These are phyloP conservation scores for Delitschia confertaspora DNA, from an alignment of 495 filamentous ascomycete genomes.

Conservation along the genomic window DNA sequence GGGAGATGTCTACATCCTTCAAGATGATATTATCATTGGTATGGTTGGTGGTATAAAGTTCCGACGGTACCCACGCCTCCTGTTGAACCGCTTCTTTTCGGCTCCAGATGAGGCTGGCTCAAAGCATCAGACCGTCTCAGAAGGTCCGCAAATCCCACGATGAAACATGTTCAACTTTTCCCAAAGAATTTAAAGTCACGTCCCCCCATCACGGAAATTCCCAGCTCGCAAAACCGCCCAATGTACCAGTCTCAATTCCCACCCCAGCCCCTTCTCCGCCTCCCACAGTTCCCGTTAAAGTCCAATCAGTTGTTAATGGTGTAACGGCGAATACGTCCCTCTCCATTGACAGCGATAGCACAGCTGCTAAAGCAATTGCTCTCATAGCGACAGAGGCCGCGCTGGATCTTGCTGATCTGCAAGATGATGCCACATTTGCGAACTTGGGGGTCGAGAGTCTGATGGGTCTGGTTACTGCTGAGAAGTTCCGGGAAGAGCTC, in stretches of 20 bases:
- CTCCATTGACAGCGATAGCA: not conserved
- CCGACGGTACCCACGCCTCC: constrained; percentile 29
- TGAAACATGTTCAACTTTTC: no score
- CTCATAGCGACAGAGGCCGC: constrained; percentile 5
- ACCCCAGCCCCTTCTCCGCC: no score
- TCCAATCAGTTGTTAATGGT: no score
- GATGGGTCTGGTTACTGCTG: constrained; percentile 4
- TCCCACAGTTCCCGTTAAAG: no score
- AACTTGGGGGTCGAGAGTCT: constrained; percentile 10
- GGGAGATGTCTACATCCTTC: constrained; percentile 40
- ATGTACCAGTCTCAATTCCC: no score
- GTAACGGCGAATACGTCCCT: no score
- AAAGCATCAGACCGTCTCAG: no score
- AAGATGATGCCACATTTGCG: constrained; percentile 4
- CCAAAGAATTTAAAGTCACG: no score
- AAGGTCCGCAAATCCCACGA: no score
- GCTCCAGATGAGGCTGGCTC: no score
- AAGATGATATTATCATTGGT: constrained; percentile 37
- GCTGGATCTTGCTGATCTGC: constrained; percentile 3
- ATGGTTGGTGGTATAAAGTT: constrained; percentile 35
- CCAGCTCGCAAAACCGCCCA: no score
- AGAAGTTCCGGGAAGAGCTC: constrained; percentile 7
- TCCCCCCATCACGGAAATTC: no score
- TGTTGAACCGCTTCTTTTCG: constrained; percentile 36
- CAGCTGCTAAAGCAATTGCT: constrained; percentile 2